phyloP scores from a whole-genome alignment of 2,329 filamentous ascomycete species.

The Talaromyces atroroseus region DNA sequence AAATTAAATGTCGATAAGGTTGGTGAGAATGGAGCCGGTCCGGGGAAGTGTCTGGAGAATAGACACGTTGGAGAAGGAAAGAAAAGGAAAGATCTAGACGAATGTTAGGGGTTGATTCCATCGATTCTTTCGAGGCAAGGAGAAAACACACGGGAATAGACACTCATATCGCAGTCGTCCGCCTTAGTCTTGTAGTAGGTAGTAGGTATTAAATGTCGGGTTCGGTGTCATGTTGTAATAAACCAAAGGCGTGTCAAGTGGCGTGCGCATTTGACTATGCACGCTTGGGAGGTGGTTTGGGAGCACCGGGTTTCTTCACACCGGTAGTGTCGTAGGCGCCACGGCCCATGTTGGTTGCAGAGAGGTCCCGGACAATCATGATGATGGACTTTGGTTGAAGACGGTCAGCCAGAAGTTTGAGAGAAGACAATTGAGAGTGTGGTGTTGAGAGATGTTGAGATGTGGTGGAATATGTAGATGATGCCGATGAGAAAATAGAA shows the following conservation, averaged over 20 bases:
- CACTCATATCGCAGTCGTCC: background rate
- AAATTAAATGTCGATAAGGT: background rate
- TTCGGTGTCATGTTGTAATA: background rate
- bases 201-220: background rate
- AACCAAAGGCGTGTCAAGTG: background rate
- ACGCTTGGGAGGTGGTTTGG: slow-evolving; percentile 40
- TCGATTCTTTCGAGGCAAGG: background rate
- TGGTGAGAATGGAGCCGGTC: background rate
- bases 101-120: background rate
- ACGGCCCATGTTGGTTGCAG: slow-evolving; percentile 46
- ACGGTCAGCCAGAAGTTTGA: background rate
- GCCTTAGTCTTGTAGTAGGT: background rate
- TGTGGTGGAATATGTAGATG: too few species aligned
- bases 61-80: slow-evolving; percentile 1
- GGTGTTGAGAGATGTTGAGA: background rate
- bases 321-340: slow-evolving; percentile 50
- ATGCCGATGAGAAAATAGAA: slow-evolving; percentile 1
- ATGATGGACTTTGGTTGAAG: slow-evolving; percentile 25
- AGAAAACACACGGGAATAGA: background rate
- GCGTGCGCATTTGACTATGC: slow-evolving; percentile 10
- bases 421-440: background rate
- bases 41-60: background rate
- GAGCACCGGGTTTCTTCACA: slow-evolving; percentile 43
- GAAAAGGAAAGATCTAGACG: background rate
- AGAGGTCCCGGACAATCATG: slow-evolving; percentile 37